These are phyloP conservation scores for Penicillium concentricum DNA, from an alignment of 2,329 filamentous ascomycete species.

Conservation along the genomic window DNA sequence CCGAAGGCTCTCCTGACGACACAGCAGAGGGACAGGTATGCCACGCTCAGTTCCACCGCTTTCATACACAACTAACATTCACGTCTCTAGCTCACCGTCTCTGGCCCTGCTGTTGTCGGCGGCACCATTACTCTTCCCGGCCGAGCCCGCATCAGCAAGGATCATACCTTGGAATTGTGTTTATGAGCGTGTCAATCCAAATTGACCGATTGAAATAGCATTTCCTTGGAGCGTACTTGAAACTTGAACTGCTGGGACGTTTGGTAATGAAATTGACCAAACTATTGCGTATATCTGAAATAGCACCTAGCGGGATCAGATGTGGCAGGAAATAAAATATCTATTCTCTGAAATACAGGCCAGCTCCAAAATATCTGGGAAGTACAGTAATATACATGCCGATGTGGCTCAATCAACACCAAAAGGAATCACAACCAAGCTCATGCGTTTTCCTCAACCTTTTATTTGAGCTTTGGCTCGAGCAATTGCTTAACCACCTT, in stretches of 20 bases:
- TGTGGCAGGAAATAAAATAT: slow-evolving; percentile 8
- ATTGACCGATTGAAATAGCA: neutral
- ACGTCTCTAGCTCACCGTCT: slow-evolving; percentile 62
- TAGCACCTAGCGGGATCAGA: neutral
- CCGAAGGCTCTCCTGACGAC: slow-evolving; percentile 35
- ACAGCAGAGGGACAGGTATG: slow-evolving; percentile 62
- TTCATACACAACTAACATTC: slow-evolving; percentile 1
- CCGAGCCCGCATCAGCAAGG: slow-evolving; percentile 64
- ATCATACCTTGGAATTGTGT: slow-evolving; percentile 66
- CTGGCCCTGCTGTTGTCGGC: slow-evolving; percentile 71
- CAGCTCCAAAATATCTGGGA: slow-evolving; percentile 18
- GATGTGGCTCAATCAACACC: slow-evolving; percentile 6
- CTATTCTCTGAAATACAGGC: slow-evolving; percentile 20
- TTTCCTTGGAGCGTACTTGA: neutral
- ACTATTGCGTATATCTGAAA: neutral
- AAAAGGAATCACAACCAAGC: neutral
- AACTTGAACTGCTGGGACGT: neutral
- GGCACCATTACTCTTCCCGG: slow-evolving; percentile 64
- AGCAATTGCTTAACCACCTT: slow-evolving; percentile 27
- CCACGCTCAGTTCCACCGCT: neutral
- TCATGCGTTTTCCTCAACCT: neutral
- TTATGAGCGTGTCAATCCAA: neutral
- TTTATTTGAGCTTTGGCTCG: neutral
- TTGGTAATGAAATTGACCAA: neutral
- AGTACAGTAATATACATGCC: slow-evolving; percentile 24